phyloP scores from a whole-genome alignment of 345 rosid species.

The Theobroma cacao region DNA sequence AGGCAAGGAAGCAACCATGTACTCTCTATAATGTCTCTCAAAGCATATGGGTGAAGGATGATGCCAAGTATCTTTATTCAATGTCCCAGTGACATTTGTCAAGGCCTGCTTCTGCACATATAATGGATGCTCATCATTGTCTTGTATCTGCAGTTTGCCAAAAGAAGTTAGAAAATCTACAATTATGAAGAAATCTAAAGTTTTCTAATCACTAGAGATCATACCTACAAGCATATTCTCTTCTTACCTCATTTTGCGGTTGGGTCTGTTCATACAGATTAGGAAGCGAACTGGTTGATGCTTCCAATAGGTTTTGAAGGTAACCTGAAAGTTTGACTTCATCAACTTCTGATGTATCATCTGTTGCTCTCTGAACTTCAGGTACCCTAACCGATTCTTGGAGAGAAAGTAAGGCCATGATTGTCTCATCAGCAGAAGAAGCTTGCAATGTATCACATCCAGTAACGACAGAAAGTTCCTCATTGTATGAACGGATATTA shows the following conservation, averaged over 20 bases:
- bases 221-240: neutral
- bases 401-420: constrained; percentile 1
- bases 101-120: constrained; percentile 12
- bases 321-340: constrained; percentile 20
- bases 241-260: neutral
- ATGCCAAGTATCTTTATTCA: constrained; percentile 34
- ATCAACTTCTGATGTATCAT: constrained; percentile 7
- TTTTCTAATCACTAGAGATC: neutral
- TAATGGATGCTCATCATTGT: constrained; percentile 1
- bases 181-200: constrained; percentile 2
- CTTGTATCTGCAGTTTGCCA: constrained; percentile 26
- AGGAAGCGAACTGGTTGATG: constrained; percentile 11
- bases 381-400: neutral
- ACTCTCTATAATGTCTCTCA: constrained; percentile 53
- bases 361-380: neutral
- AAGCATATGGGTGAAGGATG: constrained; percentile 56
- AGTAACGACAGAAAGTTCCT: constrained; percentile 9
- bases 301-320: constrained; percentile 6
- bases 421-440: constrained; percentile 9
- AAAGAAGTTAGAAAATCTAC: constrained; percentile 26
- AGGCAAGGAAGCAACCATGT: constrained; percentile 45
- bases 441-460: constrained; percentile 14
- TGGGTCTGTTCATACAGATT: neutral
- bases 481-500: constrained; percentile 6
- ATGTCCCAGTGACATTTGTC: constrained; percentile 4